Conservation (phyloP, 2,329 filamentous ascomycete genomes). For the Apiospora kogelbergensis region DNA sequence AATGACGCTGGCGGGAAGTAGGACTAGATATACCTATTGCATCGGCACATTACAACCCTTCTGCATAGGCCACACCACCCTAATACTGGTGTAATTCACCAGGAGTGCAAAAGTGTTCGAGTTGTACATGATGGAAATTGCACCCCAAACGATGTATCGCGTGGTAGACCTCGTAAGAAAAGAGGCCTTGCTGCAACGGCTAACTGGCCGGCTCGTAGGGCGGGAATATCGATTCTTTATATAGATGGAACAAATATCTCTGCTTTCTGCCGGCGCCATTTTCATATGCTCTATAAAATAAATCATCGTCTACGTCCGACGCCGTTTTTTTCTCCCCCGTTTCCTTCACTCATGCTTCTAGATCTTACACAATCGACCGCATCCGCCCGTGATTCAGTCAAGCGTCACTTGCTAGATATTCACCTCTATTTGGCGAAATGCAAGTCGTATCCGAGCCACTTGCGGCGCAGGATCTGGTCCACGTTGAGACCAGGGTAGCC, state of each 20-base stretch:
- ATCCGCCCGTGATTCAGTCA: not conserved
- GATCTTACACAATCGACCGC: conserved; percentile 3
- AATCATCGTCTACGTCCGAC: not conserved
- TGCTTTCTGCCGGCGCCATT: not conserved
- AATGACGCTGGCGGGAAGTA: not conserved
- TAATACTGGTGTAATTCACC: not conserved
- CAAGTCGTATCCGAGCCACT: conserved; percentile 96
- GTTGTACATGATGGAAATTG: not conserved
- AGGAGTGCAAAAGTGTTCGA: not conserved
- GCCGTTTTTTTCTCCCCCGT: not conserved
- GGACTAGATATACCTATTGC: not conserved
- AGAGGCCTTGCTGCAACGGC: not conserved
- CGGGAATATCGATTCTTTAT: not conserved
- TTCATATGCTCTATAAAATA: not conserved
- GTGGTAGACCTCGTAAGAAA: not conserved
- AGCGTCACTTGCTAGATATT: not conserved
- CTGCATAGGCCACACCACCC: not conserved
- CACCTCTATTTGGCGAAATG: conserved; percentile 92
- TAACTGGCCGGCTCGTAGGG: not conserved
- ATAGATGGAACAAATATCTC: not conserved
- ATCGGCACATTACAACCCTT: not conserved
- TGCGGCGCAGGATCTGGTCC: conserved; percentile 75
- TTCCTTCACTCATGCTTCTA: not conserved
- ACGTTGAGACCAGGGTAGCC: conserved; percentile 86
- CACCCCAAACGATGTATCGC: not conserved